Base-by-base conservation (phyloP, 139 green algal genomes). In the Auxenochlorella pyrenoidosa region DNA sequence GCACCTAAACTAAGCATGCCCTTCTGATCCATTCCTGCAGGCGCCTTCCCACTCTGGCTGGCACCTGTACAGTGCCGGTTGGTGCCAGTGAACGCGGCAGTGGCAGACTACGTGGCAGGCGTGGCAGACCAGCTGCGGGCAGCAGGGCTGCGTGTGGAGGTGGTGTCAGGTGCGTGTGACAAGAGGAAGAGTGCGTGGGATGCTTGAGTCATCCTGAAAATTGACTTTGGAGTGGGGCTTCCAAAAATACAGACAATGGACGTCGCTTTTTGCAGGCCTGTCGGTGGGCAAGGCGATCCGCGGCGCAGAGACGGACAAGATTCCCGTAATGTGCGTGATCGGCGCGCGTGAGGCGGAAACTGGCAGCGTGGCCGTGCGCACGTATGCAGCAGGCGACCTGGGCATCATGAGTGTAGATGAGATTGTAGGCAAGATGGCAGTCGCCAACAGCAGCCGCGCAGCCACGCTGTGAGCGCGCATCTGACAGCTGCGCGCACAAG, bases 241-340 rank as follows among this genome's bases (percentile, higher is more conserved):
- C n/a, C n/a, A n/a, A n/a, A n/a, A n/a, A n/a, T n/a, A n/a, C n/a
- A n/a, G n/a, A n/a, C n/a, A n/a, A n/a, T n/a, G n/a, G n/a, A n/a
- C n/a, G n/a, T n/a, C 10, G 15, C 13, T 58, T 26, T 0, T 28
- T 13, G 40, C 83, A 89, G 93, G 93, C 51, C 81, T 92, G 79
- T 88, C 90, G 30, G 87, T 95, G n/a, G 88, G 72, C 47, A 96
- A 95, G 86, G 60, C 91, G n/a, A 91, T 97, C 71, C 92, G 96
- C 47, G 97, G 93, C 72, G 93, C 96, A 0, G 94, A 97, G 89
- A 96, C 87, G 79, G 92, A 94, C 59, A 98, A 98, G 91, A 96
- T 94, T 1, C 96, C 96, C 16, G 89, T 98, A 12, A 97, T 97
- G 89, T 95, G 90, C 32, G 94, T 98, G 54, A 90, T 98, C 40